Evolutionary conservation across 176 grass and related monocot genomes (phyloP), one percentile per base, ranked within the genome.

Genomic region (Aegilops longissima): DNA sequence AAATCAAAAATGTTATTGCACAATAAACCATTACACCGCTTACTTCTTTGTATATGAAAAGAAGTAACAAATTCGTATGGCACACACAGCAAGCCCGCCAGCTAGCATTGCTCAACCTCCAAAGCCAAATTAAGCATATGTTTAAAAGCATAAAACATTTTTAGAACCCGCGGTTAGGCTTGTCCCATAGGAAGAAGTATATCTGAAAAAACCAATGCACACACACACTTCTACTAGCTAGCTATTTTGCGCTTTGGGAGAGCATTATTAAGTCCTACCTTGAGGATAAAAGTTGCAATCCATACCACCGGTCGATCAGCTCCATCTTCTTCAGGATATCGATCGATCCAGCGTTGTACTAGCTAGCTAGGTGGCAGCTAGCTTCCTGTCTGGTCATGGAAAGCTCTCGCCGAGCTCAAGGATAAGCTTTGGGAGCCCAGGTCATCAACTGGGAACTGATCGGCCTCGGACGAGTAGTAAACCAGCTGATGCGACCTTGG

Each of bases 401-500:
- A 91, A 42, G 70, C 78, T 76, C 86, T 88, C 6, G 31, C 82
- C 13, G 90, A 91, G 78, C 33, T 91, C 82, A 91, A 44, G 62
- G 90, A 88, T 71, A 91, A 80, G 71, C 86, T n/a, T 38, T 91
- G 82, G 12, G 90, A 85, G 62, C 70, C 90, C 68, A 88, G 70
- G 81, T 85, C 81, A 38, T 82, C 82, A 23, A 88, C 90, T 51
- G 83, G 86, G 78, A 82, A 91, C 77, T 88, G 90, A 73, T 88
- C 86, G 14, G 71, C 82, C 61, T 88, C 90, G 1, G 90, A 81
- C 10, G 89, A 77, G 82, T 88, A 91, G 82, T 85, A 91, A 14
- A 85, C 86, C 71, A 82, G 63, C 82, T 85, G 89, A 77, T 91
- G 90, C 63, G 90, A 70, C 16, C 90, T 83, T 52, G 90, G 90